Evolutionary conservation across 305 asterid genomes (phyloP).

Genomic region (Fraxinus greggii): DNA sequence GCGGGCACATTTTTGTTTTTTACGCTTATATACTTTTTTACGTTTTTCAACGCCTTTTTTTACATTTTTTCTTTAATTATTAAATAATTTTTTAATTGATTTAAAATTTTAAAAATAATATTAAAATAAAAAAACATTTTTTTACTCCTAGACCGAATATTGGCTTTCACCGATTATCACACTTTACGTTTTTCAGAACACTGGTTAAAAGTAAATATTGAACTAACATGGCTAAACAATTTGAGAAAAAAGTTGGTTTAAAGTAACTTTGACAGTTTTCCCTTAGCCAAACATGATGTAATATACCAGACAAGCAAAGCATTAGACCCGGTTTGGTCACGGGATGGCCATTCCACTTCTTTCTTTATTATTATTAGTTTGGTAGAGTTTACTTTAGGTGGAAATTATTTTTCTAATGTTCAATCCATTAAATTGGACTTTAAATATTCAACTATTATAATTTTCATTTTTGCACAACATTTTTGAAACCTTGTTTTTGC

Average conservation of each 20-base stretch:
- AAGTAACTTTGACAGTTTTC: background rate
- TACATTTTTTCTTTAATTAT: too few relatives aligned
- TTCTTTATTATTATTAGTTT: background rate
- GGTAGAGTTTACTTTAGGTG: background rate
- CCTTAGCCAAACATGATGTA: background rate
- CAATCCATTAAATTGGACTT: background rate
- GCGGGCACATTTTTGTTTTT: too few relatives aligned
- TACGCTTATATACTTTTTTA: too few relatives aligned
- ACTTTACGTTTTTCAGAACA: too few relatives aligned
- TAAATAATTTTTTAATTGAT: too few relatives aligned
- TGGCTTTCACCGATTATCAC: too few relatives aligned
- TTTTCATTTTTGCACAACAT: background rate
- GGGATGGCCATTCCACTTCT: background rate
- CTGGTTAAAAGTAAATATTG: background rate
- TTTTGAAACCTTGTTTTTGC: background rate
- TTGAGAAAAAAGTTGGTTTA: background rate
- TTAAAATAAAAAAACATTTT: too few relatives aligned
- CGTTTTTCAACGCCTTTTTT: too few relatives aligned
- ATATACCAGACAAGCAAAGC: background rate
- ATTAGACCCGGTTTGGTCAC: conserved; percentile 1
- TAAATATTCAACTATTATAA: background rate
- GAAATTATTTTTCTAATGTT: background rate
- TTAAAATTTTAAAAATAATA: too few relatives aligned
- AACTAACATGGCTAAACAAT: background rate
- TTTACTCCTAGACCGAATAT: too few relatives aligned